phyloP scores from a whole-genome alignment of 805 yeast genomes.

The Ogataea degrootiae region DNA sequence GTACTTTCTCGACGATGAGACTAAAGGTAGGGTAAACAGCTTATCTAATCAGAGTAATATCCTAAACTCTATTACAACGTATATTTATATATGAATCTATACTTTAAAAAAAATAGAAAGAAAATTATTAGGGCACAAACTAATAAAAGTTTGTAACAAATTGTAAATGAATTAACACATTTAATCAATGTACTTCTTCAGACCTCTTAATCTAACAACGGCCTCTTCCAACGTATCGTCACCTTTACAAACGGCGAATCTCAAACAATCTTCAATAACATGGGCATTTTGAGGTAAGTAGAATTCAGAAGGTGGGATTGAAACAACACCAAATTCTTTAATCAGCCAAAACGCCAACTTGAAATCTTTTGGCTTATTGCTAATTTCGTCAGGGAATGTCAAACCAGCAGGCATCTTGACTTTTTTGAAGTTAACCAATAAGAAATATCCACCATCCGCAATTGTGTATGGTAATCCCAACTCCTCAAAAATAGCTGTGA shows the following conservation, averaged over 20 bases:
- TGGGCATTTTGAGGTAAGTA: slow-evolving; percentile 64
- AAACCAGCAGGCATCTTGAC: slow-evolving; percentile 67
- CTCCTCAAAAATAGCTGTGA: slow-evolving; percentile 77
- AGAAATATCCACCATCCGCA: slow-evolving; percentile 92
- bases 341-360: slow-evolving; percentile 89
- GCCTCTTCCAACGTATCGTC: slow-evolving; percentile 78
- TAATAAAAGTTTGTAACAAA: neutral
- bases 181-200: slow-evolving; percentile 56
- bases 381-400: slow-evolving; percentile 64
- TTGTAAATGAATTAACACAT: neutral
- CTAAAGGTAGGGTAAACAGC: no score
- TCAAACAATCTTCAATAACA: slow-evolving; percentile 75
- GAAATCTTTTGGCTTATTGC: slow-evolving; percentile 75
- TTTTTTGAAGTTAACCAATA: slow-evolving; percentile 81
- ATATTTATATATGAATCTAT: neutral
- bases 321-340: slow-evolving; percentile 87
- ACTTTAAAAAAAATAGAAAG: neutral
- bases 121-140: neutral
- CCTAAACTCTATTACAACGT: no score
- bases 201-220: slow-evolving; percentile 62
- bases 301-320: slow-evolving; percentile 97
- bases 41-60: no score
- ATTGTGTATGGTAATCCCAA: slow-evolving; percentile 82
- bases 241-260: slow-evolving; percentile 96
- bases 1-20: no score